These are phyloP conservation scores for Chlamydomonas sp. DNA, from an alignment of 139 green algal genomes.

Conservation along the genomic window DNA sequence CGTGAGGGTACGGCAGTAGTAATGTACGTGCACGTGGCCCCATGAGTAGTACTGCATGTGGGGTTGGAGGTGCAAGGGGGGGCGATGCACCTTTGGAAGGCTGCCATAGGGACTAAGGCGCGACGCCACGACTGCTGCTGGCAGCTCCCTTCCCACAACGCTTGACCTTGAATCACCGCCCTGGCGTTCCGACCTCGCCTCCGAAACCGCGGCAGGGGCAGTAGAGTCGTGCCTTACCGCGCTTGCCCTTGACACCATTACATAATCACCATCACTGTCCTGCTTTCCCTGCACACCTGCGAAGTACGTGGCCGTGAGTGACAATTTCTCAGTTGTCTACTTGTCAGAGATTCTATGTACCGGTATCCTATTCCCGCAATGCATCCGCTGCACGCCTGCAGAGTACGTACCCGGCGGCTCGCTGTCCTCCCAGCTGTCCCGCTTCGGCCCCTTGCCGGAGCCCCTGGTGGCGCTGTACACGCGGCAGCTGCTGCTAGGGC, in stretches of 20 bases:
- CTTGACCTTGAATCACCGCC: neutral
- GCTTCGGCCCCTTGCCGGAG: slow-evolving; percentile 76
- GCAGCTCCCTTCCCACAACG: neutral
- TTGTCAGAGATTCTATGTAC: too few species aligned
- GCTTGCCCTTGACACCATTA: neutral
- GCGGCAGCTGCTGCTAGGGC: slow-evolving; percentile 68
- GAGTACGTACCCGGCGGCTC: slow-evolving; percentile 71
- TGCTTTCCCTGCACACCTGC: too few species aligned
- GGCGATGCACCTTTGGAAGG: neutral
- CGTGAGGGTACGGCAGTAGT: neutral
- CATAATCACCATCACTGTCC: too few species aligned
- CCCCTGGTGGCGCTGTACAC: slow-evolving; percentile 73
- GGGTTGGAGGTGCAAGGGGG: neutral
- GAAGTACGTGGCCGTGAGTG: too few species aligned
- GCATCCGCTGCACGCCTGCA: neutral
- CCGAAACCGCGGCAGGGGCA: neutral
- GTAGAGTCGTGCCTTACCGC: neutral
- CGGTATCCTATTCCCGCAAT: too few species aligned
- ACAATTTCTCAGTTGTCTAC: too few species aligned
- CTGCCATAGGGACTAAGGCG: too few species aligned
- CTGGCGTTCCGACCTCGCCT: neutral
- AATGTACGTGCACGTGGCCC: neutral
- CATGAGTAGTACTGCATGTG: slow-evolving; percentile 15
- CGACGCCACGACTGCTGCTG: too few species aligned
- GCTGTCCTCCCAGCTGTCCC: slow-evolving; percentile 83